phyloP scores from a whole-genome alignment of 495 filamentous ascomycete genomes.

The Talaromyces proteolyticus region DNA sequence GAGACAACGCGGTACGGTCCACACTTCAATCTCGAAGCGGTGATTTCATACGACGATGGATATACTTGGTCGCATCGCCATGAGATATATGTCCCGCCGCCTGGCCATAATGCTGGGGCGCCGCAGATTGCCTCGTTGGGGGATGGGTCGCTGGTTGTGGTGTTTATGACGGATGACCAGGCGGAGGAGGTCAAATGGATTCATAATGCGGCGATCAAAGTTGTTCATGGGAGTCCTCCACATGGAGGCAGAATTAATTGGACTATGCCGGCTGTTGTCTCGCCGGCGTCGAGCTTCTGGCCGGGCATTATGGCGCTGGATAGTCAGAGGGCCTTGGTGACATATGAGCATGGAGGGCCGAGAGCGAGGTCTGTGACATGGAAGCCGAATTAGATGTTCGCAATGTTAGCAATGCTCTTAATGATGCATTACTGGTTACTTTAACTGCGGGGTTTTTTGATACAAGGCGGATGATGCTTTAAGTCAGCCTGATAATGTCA shows the following conservation, averaged over 20 bases:
- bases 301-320: constrained; percentile 36
- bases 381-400: constrained; percentile 11
- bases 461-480: too few species aligned
- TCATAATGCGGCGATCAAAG: constrained; percentile 34
- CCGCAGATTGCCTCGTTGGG: constrained; percentile 52
- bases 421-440: too few species aligned
- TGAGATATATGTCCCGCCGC: constrained; percentile 39
- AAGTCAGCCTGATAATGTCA: too few species aligned
- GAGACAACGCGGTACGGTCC: constrained; percentile 46
- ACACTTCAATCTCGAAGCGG: constrained; percentile 46
- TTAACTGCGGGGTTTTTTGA: too few species aligned
- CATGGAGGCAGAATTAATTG: constrained; percentile 30
- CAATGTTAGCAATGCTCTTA: too few species aligned
- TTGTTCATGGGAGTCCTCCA: constrained; percentile 29
- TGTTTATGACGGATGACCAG: constrained; percentile 62
- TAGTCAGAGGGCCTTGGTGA: constrained; percentile 27
- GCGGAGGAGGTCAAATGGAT: constrained; percentile 26
- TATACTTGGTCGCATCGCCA: constrained; percentile 46
- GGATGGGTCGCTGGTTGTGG: constrained; percentile 49
- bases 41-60: constrained; percentile 53
- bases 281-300: constrained; percentile 32
- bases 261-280: constrained; percentile 21
- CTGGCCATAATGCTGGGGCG: constrained; percentile 47
- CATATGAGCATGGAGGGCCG: constrained; percentile 36
- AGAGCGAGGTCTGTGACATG: constrained; percentile 27